Percentiles rank a stretch among this genome's conserved stretches.
phyloP scores from a whole-genome alignment of 805 yeast genomes.

The Sugiyamaella boreocaroliniensis region DNA sequence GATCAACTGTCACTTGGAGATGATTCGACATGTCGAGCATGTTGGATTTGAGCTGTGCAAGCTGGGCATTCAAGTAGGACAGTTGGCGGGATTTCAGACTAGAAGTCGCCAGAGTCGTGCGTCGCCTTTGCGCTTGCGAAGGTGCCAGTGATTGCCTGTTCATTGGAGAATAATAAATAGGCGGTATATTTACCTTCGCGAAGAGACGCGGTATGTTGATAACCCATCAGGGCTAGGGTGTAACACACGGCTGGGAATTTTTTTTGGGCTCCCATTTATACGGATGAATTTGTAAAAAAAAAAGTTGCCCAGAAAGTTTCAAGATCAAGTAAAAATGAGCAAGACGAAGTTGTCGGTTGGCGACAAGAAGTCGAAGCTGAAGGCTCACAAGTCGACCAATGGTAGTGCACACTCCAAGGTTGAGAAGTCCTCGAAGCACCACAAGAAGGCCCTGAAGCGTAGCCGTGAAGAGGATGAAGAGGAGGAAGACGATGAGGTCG shows the following conservation, averaged over 20 bases:
- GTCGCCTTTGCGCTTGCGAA: constrained; percentile 3
- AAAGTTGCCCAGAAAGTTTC: not conserved
- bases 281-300: not conserved
- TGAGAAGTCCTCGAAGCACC: not conserved
- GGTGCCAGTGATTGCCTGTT: constrained; percentile 12
- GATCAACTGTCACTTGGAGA: constrained; percentile 45
- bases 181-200: not conserved
- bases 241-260: not conserved
- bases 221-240: not conserved
- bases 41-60: constrained; percentile 53
- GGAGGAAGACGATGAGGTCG: constrained; percentile 17
- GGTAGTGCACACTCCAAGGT: not conserved
- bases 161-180: not conserved
- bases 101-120: constrained; percentile 7
- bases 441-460: constrained; percentile 3
- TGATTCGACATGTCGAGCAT: constrained; percentile 46
- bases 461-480: constrained; percentile 5
- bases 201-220: not conserved
- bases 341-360: not conserved
- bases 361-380: not conserved
- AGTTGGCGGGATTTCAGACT: constrained; percentile 36
- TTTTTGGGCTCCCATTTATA: not conserved
- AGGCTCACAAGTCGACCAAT: not conserved
- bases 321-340: not conserved
- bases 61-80: constrained; percentile 45